Base-by-base conservation (phyloP, 2,329 filamentous ascomycete species). In the Dactylellina drechsleri region DNA sequence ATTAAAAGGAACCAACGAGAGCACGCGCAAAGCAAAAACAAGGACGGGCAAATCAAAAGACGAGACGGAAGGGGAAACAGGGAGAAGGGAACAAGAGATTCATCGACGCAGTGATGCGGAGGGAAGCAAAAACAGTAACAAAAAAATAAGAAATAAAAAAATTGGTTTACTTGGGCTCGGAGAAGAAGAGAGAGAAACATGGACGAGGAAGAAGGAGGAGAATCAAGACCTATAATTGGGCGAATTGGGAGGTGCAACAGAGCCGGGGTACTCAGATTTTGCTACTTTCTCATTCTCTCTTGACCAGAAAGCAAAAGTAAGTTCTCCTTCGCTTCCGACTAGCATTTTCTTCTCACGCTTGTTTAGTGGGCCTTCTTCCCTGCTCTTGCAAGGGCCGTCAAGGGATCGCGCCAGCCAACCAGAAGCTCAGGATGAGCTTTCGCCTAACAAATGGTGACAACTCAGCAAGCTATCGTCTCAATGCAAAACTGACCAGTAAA, bases 401-500 rank as follows among this genome's bases (percentile, higher is more conserved):
- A 68, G 71, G 58, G 64, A 68, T 75, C 58, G 49, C 20, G 23
- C 58, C 49, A 49, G 54, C 71, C 71, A 75, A 75, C 65, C 71
- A 75, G 58, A 75, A 54, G 45, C 43, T 54, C 36, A 58, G 64
- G 53, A 65, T 64, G 56, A 45, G 52, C 71, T 59, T 75, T 68
- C 64, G 71, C 40, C 71, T 68, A 68, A 75, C 64, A 75, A 75
- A 75, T 53, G 71, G 71, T 67, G 71, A 75, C 71, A 75, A 75
- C 71, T 75, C 71, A 75, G 70, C 71, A 75, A 75, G 71, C 71
- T 75, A 58, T 75, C 71, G 70, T 74, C 64, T 75, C 61, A 75
- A 68, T 67, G 71, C 71, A 68, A 75, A 68, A 75, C 71, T 50
- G 47, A 53, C 71, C 71, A 75, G 64, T 75, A 16, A 75, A 52